A percentile compares a stretch with the other conserved stretches of the same genome.
Evolutionary conservation across 2,329 filamentous ascomycete species (phyloP).

Genomic region (Venturia asperata): DNA sequence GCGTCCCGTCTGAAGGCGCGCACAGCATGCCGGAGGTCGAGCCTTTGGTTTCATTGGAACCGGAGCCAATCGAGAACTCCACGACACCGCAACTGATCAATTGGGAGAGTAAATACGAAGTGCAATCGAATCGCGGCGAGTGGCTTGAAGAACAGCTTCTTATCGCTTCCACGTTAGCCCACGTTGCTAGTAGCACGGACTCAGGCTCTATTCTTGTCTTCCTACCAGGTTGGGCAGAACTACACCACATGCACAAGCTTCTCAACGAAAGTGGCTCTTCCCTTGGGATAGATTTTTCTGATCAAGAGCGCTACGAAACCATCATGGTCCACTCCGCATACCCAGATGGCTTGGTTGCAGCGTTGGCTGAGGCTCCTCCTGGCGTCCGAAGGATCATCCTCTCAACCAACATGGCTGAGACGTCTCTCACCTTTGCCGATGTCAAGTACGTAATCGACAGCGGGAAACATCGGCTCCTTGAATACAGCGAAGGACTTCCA

Average conservation of each 20-base stretch:
- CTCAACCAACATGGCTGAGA: slow-evolving; percentile 47
- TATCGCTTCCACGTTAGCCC: slow-evolving; percentile 18
- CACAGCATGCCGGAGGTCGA: background rate
- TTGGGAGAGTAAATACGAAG: slow-evolving; percentile 14
- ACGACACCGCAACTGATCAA: background rate
- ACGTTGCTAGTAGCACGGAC: slow-evolving; percentile 16
- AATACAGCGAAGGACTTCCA: slow-evolving; percentile 36
- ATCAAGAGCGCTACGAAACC: slow-evolving; percentile 37
- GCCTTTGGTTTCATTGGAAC: background rate
- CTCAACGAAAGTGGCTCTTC: slow-evolving; percentile 19
- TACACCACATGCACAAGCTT: slow-evolving; percentile 26
- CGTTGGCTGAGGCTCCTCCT: slow-evolving; percentile 35
- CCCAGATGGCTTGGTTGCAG: slow-evolving; percentile 37
- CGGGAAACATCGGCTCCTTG: slow-evolving; percentile 36
- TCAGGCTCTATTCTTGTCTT: slow-evolving; percentile 40
- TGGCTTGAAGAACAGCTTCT: background rate
- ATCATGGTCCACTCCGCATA: slow-evolving; percentile 43
- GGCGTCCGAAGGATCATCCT: slow-evolving; percentile 45
- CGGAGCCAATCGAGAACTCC: too few species aligned
- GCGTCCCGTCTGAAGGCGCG: background rate
- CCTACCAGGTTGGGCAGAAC: slow-evolving; percentile 40
- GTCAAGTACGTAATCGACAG: slow-evolving; percentile 45
- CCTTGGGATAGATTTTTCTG: slow-evolving; percentile 36
- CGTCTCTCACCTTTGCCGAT: slow-evolving; percentile 46
- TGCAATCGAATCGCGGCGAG: background rate